Evolutionary conservation across 768 basidiomycete genomes (phyloP).

Genomic region (Mrakia hoshinonis): DNA sequence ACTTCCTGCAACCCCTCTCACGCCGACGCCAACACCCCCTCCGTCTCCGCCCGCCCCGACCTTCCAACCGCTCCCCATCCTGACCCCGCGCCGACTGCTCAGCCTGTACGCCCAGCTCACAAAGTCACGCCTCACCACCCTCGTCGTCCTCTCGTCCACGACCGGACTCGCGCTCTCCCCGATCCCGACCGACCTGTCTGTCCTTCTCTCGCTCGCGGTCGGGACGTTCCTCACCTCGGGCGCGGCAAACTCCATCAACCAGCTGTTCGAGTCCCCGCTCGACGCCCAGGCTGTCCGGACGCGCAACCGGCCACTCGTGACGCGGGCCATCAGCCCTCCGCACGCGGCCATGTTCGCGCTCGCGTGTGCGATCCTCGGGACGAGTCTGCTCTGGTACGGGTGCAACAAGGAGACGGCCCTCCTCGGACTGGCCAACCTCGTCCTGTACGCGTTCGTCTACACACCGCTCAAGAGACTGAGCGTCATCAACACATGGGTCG

Average conservation of each 20-base stretch:
- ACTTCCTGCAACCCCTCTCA: neutral
- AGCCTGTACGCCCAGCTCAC: constrained; percentile 70
- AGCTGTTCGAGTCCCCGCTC: constrained; percentile 86
- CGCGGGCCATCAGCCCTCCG: constrained; percentile 68
- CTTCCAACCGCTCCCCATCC: constrained; percentile 34
- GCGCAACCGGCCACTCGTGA: constrained; percentile 73
- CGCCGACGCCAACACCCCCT: neutral
- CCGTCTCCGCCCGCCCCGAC: neutral
- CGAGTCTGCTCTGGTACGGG: constrained; percentile 65
- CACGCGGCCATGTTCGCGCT: constrained; percentile 76
- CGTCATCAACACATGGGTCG: constrained; percentile 85
- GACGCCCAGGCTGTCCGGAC: constrained; percentile 96
- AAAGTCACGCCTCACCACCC: constrained; percentile 70
- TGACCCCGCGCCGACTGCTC: constrained; percentile 47
- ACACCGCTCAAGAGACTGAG: constrained; percentile 82
- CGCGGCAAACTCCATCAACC: constrained; percentile 89
- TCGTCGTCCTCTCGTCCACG: constrained; percentile 82
- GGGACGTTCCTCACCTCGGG: constrained; percentile 87
- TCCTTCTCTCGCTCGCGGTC: constrained; percentile 73
- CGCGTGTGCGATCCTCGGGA: constrained; percentile 67
- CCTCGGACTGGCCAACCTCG: constrained; percentile 74
- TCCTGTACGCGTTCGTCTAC: constrained; percentile 82
- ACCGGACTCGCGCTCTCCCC: constrained; percentile 89
- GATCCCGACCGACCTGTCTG: constrained; percentile 68
- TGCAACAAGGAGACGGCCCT: constrained; percentile 78